A percentile compares a stretch with the other conserved stretches of the same genome.
Conservation (phyloP, 163 green algal genomes). For the Picocystis sp. region DNA sequence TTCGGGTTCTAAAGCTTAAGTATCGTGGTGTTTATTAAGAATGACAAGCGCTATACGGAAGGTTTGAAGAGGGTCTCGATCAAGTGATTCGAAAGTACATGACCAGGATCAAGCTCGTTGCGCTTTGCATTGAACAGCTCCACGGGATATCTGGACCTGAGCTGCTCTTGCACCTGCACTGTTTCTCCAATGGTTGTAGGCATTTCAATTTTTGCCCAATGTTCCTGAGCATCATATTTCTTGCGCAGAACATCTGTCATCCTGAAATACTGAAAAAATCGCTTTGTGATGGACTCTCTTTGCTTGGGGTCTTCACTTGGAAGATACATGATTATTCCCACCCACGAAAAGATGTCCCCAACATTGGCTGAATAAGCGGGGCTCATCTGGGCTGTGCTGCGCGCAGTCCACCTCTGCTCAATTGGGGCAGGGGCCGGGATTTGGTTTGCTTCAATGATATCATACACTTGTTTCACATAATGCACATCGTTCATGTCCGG, state of each 20-base stretch:
- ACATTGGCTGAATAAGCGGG: constrained; percentile 26
- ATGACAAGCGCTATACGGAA: too few relatives aligned
- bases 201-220: constrained; percentile 97
- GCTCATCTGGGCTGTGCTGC: constrained; percentile 48
- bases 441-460: constrained; percentile 25
- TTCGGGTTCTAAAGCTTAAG: too few relatives aligned
- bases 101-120: constrained; percentile 60
- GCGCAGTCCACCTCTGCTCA: constrained; percentile 81
- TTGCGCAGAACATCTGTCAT: constrained; percentile 4
- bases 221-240: constrained; percentile 56
- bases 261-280: constrained; percentile 17
- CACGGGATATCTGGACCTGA: constrained; percentile 46
- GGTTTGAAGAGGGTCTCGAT: constrained; percentile 37
- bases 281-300: constrained; percentile 34
- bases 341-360: constrained; percentile 57
- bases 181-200: constrained; percentile 9
- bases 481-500: constrained; percentile 38
- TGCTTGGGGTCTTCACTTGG: constrained; percentile 30
- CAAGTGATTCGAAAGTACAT: constrained; percentile 61
- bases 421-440: constrained; percentile 68
- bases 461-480: constrained; percentile 56
- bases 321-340: constrained; percentile 98
- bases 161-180: constrained; percentile 20
- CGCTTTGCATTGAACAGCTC: constrained; percentile 39
- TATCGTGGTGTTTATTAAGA: too few relatives aligned